Conservation (phyloP, 225 moss, liverwort and hornwort genomes). For the Ulota crispa region DNA sequence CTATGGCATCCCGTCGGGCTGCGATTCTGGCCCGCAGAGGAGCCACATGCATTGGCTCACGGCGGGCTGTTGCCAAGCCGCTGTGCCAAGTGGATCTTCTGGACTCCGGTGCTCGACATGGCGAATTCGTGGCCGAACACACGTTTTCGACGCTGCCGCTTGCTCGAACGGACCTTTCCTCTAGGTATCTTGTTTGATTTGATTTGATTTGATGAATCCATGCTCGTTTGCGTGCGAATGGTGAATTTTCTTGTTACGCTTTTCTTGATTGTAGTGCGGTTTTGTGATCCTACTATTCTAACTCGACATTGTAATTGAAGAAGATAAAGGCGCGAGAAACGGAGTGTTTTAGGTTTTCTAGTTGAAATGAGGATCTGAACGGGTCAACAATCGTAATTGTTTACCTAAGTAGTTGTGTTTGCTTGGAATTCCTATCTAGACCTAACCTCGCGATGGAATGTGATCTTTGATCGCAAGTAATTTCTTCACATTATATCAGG, state of each 20-base stretch:
- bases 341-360: neutral
- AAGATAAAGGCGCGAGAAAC: neutral
- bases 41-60: slow-evolving; percentile 34
- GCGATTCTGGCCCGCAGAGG: slow-evolving; percentile 54
- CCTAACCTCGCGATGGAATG: neutral
- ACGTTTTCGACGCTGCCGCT: slow-evolving; percentile 27
- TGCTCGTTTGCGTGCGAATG: neutral
- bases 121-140: slow-evolving; percentile 26
- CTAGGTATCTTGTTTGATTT: slow-evolving; percentile 15
- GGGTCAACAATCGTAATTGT: neutral
- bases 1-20: slow-evolving; percentile 62
- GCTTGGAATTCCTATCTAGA: neutral
- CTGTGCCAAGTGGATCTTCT: slow-evolving; percentile 26
- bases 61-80: slow-evolving; percentile 15
- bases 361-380: neutral
- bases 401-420: neutral
- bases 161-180: slow-evolving; percentile 13
- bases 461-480: neutral
- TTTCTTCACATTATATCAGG: neutral
- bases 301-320: neutral
- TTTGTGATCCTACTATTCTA: neutral
- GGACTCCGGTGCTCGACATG: slow-evolving; percentile 9
- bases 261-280: neutral
- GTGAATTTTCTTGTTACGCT: neutral
- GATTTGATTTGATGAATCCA: neutral